Conservation (phyloP, 2,329 filamentous ascomycete genomes). For the Domatiomyces catenatus region DNA sequence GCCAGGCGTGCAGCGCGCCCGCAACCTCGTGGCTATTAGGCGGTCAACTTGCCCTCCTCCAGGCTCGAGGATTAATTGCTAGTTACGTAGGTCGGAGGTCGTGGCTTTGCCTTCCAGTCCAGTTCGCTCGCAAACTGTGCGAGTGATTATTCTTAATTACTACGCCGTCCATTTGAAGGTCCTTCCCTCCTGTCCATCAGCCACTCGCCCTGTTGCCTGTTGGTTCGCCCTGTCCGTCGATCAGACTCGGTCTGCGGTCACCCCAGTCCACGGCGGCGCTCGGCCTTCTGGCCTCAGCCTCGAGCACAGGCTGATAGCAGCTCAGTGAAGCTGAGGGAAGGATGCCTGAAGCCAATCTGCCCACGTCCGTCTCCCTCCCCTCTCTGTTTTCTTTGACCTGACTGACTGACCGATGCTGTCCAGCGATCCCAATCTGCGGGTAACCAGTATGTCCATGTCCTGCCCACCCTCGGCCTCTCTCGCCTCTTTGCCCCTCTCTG, state of each 20-base stretch:
- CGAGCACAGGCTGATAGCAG: not conserved
- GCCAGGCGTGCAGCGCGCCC: no score
- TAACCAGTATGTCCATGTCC: conserved; percentile 58
- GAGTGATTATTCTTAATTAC: not conserved
- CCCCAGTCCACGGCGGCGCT: not conserved
- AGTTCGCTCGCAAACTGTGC: not conserved
- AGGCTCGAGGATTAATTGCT: no score
- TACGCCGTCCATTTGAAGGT: not conserved
- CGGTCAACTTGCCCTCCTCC: no score
- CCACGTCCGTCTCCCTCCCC: conserved; percentile 36
- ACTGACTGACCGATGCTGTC: conserved; percentile 9
- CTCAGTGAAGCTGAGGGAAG: not conserved
- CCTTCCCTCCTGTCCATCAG: not conserved
- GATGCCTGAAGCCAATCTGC: conserved; percentile 44
- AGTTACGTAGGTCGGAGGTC: no score
- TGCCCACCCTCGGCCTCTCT: conserved; percentile 14
- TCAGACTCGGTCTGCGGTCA: not conserved
- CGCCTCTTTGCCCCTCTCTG: conserved; percentile 8
- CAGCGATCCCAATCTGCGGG: conserved; percentile 73
- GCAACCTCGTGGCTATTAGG: no score
- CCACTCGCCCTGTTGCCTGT: not conserved
- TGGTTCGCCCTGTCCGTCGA: not conserved
- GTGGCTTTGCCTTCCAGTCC: no score
- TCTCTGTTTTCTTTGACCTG: conserved; percentile 3
- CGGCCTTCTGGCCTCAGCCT: not conserved